These are phyloP conservation scores for Trichoderma oligosporum DNA, from an alignment of 2,329 filamentous ascomycete species.

Conservation along the genomic window DNA sequence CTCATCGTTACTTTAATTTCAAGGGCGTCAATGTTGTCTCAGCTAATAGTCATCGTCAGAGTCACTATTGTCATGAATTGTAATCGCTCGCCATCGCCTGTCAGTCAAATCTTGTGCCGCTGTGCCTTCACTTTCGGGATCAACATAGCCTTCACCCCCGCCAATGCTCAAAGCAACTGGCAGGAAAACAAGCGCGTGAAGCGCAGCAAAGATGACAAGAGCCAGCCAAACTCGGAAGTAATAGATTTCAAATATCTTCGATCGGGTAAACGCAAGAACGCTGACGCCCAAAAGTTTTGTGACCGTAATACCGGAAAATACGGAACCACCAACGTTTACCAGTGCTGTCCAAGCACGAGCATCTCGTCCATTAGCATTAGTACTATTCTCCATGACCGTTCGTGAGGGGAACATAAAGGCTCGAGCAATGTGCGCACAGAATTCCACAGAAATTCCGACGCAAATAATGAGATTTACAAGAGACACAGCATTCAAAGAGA, in stretches of 20 bases:
- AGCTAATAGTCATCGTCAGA: constrained; percentile 58
- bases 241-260: constrained; percentile 99
- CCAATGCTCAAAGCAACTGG: constrained; percentile 83
- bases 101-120: constrained; percentile 84
- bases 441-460: constrained; percentile 93
- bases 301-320: constrained; percentile 93
- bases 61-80: constrained; percentile 72
- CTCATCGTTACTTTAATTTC: constrained; percentile 20
- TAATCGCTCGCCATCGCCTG: constrained; percentile 70
- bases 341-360: constrained; percentile 88
- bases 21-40: constrained; percentile 24
- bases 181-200: constrained; percentile 85
- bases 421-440: constrained; percentile 93
- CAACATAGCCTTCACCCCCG: constrained; percentile 83
- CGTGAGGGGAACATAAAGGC: constrained; percentile 92
- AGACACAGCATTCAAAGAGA: constrained; percentile 91
- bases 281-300: constrained; percentile 91
- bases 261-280: constrained; percentile 89
- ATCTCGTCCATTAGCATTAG: constrained; percentile 74
- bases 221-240: constrained; percentile 97
- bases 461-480: constrained; percentile 97
- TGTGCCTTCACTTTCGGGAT: constrained; percentile 81
- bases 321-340: constrained; percentile 89
- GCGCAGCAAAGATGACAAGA: constrained; percentile 81
- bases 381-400: constrained; percentile 71